These are phyloP conservation scores for Parietaria judaica DNA, from an alignment of 306 rosid species.

Conservation along the genomic window DNA sequence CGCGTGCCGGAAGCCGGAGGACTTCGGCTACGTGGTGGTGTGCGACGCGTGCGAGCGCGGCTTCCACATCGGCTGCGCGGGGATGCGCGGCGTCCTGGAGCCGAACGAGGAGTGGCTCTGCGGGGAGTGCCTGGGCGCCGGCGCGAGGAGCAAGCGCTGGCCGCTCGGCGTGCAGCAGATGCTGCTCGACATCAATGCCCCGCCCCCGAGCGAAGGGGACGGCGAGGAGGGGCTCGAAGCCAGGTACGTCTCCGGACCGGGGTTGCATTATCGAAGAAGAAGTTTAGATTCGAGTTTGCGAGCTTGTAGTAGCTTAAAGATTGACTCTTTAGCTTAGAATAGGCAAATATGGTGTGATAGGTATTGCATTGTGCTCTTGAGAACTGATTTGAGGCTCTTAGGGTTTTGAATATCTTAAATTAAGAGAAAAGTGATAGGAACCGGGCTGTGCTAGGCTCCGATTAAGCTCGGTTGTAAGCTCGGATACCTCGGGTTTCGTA, in stretches of 20 bases:
- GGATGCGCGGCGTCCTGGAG: slow-evolving; percentile 54
- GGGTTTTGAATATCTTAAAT: not conserved
- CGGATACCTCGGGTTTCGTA: too few species aligned
- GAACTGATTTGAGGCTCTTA: not conserved
- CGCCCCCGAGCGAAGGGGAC: slow-evolving; percentile 83
- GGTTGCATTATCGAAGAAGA: slow-evolving; percentile 2
- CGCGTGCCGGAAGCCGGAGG: slow-evolving; percentile 47
- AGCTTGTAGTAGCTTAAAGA: slow-evolving; percentile 8
- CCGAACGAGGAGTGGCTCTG: slow-evolving; percentile 78
- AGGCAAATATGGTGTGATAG: not conserved
- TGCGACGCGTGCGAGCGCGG: slow-evolving; percentile 97
- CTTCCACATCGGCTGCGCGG: slow-evolving; percentile 66
- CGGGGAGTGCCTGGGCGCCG: slow-evolving; percentile 49
- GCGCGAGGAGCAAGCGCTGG: slow-evolving; percentile 87
- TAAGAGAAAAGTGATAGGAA: too few species aligned
- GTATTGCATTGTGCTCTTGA: not conserved
- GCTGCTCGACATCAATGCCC: slow-evolving; percentile 82
- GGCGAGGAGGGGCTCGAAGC: slow-evolving; percentile 41
- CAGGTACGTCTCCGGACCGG: slow-evolving; percentile 39
- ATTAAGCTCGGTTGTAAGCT: too few species aligned
- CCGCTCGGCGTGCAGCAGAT: slow-evolving; percentile 85
- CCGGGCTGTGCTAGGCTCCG: too few species aligned
- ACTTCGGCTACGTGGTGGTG: slow-evolving; percentile 45
- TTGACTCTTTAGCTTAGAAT: not conserved
- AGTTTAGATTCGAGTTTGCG: not conserved